Base-by-base conservation (phyloP, 441 rosid genomes). In the Manihot esculenta region DNA sequence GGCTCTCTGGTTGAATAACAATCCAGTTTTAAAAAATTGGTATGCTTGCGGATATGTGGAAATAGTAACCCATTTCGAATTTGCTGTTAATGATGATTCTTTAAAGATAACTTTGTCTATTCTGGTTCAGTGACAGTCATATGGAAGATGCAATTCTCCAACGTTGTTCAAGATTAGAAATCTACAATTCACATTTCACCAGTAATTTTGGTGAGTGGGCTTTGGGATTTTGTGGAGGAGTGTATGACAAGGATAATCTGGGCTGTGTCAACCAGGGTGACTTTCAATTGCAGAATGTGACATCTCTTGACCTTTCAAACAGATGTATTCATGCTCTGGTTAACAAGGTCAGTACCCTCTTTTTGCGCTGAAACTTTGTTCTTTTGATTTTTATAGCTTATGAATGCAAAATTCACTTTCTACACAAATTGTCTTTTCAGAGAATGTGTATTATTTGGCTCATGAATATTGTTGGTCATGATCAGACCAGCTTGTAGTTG, bases 1-100 rank as follows among this genome's bases (percentile, higher is more conserved):
- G 81, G 98, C 89, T 51, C 80, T 92, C 70, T 94, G 99, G 99
- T 78, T 94, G 64, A 94, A 90, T 81, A 81, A 89, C 70, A 92
- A 94, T 74, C 94, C 96, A 30, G 76, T 88, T 77, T 70, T 82
- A 21, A 70, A 81, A 66, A 83, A 73, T 71, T 73, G 90, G 99
- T 94, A 79, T 62, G 72, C 54, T 66, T 77, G 63, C 69, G 78
- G 20, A 62, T 72, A 14, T 7, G 33, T 68, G 51, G 33, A 68
- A 48, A 69, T 50, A 23, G 64, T 54, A 10, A 30, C 18, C 11
- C 64, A 20, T 59, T 62, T 59, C 41, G 41, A 49, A 47, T 42
- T 67, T 66, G 8, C 66, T 62, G 66, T 66, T 56, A 42, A 27
- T 58, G 20, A 13, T 60, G 66, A 17, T 38, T 56, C 60, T 49